A percentile compares a stretch with the other conserved stretches of the same genome.
Conservation (phyloP, 768 basidiomycete species). For the Tubosaeta sp. region DNA sequence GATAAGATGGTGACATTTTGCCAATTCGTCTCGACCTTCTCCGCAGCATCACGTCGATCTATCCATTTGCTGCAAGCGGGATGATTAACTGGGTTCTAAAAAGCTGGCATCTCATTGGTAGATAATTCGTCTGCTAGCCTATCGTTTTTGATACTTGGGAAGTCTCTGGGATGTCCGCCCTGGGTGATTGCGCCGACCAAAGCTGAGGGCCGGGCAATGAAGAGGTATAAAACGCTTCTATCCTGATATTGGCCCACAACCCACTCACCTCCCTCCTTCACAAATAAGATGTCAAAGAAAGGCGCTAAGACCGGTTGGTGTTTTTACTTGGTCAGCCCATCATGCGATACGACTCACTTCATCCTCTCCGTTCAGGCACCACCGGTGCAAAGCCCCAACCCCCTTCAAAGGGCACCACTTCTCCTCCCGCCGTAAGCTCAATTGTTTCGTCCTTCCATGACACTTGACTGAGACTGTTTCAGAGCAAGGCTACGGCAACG, state of each 20-base stretch:
- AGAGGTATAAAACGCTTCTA: conserved; percentile 19
- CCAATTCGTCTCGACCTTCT: conserved; percentile 4
- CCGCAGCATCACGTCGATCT: conserved; percentile 17
- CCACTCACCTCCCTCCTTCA: conserved; percentile 1
- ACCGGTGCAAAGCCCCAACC: conserved; percentile 14
- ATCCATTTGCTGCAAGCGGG: conserved; percentile 1
- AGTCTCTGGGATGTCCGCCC: conserved; percentile 1
- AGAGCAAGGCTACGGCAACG: conserved; percentile 19
- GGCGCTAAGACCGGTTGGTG: conserved; percentile 21
- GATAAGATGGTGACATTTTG: conserved; percentile 13
- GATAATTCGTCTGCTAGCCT: background rate
- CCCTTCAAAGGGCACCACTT: conserved; percentile 18
- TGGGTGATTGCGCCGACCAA: conserved; percentile 13
- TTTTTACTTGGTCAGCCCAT: conserved; percentile 11
- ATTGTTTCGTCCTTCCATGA: background rate
- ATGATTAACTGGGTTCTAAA: conserved; percentile 4
- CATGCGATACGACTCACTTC: conserved; percentile 10
- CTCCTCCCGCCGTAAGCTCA: conserved; percentile 17
- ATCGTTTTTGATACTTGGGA: conserved; percentile 7
- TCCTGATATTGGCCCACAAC: background rate
- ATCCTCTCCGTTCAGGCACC: background rate
- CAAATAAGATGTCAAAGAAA: conserved; percentile 23
- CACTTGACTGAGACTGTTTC: background rate
- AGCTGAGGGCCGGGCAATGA: conserved; percentile 28
- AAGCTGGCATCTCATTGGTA: conserved; percentile 6